A percentile compares a stretch with the other conserved stretches of the same genome.
phyloP scores from a whole-genome alignment of 1,284 basidiomycete species.

The Porogramme epimiltina region DNA sequence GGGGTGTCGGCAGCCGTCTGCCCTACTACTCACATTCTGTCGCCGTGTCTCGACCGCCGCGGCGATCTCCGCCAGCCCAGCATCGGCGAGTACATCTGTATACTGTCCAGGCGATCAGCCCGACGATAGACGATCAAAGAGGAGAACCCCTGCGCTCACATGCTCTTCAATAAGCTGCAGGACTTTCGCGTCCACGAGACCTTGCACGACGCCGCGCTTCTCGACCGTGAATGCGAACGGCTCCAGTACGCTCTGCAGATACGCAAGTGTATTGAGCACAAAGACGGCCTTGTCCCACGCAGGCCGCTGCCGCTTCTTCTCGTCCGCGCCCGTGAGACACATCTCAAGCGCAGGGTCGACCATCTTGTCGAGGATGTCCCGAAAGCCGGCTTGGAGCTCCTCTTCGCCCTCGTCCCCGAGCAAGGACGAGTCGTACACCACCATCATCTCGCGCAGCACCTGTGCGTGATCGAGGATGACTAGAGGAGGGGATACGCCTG shows the following conservation, averaged over 20 bases:
- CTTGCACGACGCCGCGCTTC: slow-evolving; percentile 61
- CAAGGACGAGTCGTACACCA: slow-evolving; percentile 84
- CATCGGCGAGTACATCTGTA: slow-evolving; percentile 68
- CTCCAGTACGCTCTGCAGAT: slow-evolving; percentile 74
- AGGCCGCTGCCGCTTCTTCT: slow-evolving; percentile 55
- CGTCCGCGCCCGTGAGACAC: slow-evolving; percentile 69
- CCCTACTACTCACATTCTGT: slow-evolving; percentile 52
- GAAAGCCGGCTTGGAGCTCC: slow-evolving; percentile 58
- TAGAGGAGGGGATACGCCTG: slow-evolving; percentile 75
- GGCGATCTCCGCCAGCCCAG: slow-evolving; percentile 71
- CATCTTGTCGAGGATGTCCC: slow-evolving; percentile 76
- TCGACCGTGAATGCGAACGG: slow-evolving; percentile 72
- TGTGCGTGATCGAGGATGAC: slow-evolving; percentile 81
- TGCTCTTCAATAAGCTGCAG: slow-evolving; percentile 77
- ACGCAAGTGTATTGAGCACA: slow-evolving; percentile 82
- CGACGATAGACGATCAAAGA: not conserved
- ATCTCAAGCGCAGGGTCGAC: slow-evolving; percentile 83
- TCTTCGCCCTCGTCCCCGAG: slow-evolving; percentile 57
- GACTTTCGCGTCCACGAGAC: slow-evolving; percentile 66
- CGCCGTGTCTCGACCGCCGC: slow-evolving; percentile 57
- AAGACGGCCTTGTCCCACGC: slow-evolving; percentile 84
- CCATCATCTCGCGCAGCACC: slow-evolving; percentile 85
- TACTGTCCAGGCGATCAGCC: slow-evolving; percentile 49
- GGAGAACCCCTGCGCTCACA: slow-evolving; percentile 47
- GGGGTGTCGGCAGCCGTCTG: too few relatives aligned